Base-by-base conservation (phyloP, 2,329 filamentous ascomycete genomes). In the Huntiella savannae region DNA sequence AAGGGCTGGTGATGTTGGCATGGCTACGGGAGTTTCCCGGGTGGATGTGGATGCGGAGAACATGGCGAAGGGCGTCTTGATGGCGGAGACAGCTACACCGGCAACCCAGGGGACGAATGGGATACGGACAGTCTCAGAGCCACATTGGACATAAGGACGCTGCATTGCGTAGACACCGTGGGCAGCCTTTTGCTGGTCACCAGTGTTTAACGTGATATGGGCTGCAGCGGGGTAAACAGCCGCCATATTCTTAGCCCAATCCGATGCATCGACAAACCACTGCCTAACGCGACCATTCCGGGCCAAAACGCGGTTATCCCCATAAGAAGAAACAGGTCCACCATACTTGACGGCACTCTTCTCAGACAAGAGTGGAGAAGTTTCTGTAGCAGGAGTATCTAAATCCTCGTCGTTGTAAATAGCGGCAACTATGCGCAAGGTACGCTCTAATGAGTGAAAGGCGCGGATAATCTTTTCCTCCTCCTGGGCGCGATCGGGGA, bases 151-250 rank as follows among this genome's bases (percentile, higher is more conserved):
- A 16, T 41, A 49, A 12, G 47, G 47, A 11, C 47, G 37, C 39
- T 49, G 47, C n/a, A 49, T 38, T 38, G 46, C 37, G 22, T 46
- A 41, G 12, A 45, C 47, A 28, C 47, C 43, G 13, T 45, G 47
- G 15, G 34, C 33, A n/a, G 46, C 43, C 13, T 45, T 37, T 17
- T 49, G 37, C 16, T 49, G 44, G 33, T 43, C 47, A 13, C 32
- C 19, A 11, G 42, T 22, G 22, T 43, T 37, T 10, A 41, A 37
- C 5, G 38, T 40, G 1, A 38, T 33, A 32, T 49, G 47, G 12
- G 43, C 39, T n/a, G 47, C 47, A 5, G 47, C 47, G 32, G 47
- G 47, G 17, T 49, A 49, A n/a, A 49, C 47, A 28, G 45, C 43
- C 13, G 36, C 47, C 35, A 49, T 49, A 32, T 49, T 49, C 17